Base-by-base conservation (phyloP, 805 yeast genomes). In the Candida qinlingensis region DNA sequence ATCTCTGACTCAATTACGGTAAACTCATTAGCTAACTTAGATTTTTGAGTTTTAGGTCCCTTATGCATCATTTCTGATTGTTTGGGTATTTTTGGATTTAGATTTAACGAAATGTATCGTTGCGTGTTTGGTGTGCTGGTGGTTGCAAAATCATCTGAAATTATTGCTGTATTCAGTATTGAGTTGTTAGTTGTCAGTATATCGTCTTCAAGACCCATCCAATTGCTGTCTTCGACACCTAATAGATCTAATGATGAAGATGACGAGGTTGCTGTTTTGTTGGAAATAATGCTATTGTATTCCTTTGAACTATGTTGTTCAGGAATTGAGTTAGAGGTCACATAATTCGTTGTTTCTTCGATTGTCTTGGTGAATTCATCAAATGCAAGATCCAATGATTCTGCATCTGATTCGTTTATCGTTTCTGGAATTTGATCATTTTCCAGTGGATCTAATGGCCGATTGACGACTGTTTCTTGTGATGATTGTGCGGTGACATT, bases 191-290 rank as follows among this genome's bases (percentile, higher is more conserved):
- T 47, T 52, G 31, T 30, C 7, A 19, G 10, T 5, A 12, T 26
- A 25, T 49, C 56, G 29, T 62, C 68, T 45, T 62, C 55, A 4
- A 80, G 75, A 46, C 76, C 81, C 80, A 77, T 76, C 81, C 82
- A 77, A 47, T 70, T 73, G 67, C 38, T 74, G 79, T 11, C 31
- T 36, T 40, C 47, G 8, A 44, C 19, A 12, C 35, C 40, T 19
- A 73, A 62, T 3, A 66, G 60, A 54, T 75, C 71, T 39, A 73
- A 39, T 4, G 56, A 47, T 29, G 51, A 46, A 30, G 55, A 41
- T 4, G 58, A 56, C 5, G 59, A 53, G 9, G 44, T 36, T 9
- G 27, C 27, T 5, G 46, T 42, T 35, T 35, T 13, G n/a, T 34
- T 37, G 7, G 49, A 42, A n/a, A 31, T 11, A 26, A 35, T 42